Conservation (phyloP, 2,329 filamentous ascomycete genomes). For the Verticillium nonalfalfae region DNA sequence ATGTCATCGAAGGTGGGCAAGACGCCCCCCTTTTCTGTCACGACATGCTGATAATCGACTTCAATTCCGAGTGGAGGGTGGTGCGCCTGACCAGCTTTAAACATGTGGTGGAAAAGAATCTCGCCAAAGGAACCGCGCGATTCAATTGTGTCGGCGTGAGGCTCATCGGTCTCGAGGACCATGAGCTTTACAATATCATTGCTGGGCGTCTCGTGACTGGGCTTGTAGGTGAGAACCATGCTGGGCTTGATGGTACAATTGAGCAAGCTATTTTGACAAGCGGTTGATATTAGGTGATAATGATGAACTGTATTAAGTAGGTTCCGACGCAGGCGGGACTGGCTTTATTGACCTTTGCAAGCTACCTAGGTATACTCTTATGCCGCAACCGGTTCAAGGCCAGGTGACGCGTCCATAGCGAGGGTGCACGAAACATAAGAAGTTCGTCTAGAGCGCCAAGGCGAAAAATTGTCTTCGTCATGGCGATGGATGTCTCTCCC, state of each 20-base stretch:
- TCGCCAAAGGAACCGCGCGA: conserved; percentile 47
- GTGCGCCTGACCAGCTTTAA: conserved; percentile 42
- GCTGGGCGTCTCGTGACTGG: neutral
- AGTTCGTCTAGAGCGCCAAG: too few species aligned
- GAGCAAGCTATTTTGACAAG: too few species aligned
- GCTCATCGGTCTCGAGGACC: conserved; percentile 52
- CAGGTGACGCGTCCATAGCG: too few species aligned
- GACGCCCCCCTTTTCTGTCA: conserved; percentile 38
- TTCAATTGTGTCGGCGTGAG: conserved; percentile 42
- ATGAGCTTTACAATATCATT: conserved; percentile 29
- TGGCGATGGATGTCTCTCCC: neutral
- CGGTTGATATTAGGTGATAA: too few species aligned
- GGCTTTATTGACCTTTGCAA: too few species aligned
- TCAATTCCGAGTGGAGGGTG: conserved; percentile 47
- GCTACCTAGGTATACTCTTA: too few species aligned
- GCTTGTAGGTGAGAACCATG: neutral
- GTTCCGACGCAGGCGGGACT: too few species aligned
- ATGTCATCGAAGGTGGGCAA: conserved; percentile 43
- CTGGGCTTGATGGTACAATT: neutral
- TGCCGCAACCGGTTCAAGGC: too few species aligned
- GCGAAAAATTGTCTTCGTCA: too few species aligned
- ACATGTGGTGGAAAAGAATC: conserved; percentile 45
- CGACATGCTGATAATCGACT: conserved; percentile 48
- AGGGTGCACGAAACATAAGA: too few species aligned
- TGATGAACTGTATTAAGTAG: too few species aligned